A percentile compares a stretch with the other conserved stretches of the same genome.
These are phyloP conservation scores for Wallemia hederae DNA, from an alignment of 1,284 basidiomycete species.

Conservation along the genomic window DNA sequence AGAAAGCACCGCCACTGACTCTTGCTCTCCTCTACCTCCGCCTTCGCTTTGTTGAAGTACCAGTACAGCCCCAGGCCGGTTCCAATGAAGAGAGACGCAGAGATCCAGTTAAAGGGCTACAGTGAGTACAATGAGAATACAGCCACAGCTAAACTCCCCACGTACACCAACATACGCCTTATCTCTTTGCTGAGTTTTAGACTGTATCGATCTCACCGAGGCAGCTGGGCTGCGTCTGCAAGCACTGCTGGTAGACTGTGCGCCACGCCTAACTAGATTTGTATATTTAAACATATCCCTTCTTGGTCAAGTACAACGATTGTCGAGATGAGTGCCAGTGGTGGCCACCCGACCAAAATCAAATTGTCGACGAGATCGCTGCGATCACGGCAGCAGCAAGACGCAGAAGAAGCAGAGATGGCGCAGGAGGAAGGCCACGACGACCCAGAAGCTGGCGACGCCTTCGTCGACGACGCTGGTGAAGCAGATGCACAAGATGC, in stretches of 20 bases:
- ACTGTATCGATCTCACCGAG: background rate
- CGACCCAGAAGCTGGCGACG: background rate
- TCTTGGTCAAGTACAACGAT: background rate
- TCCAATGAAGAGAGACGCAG: conserved; percentile 49
- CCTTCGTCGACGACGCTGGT: background rate
- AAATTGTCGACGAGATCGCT: background rate
- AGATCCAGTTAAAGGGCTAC: conserved; percentile 62
- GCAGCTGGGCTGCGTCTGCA: background rate
- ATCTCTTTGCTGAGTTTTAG: background rate
- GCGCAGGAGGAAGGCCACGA: background rate
- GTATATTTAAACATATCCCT: background rate
- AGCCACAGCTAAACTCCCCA: background rate
- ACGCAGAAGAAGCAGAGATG: background rate
- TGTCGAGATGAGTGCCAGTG: background rate
- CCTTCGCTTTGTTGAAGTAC: conserved; percentile 74
- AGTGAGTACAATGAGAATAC: background rate
- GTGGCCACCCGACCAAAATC: background rate
- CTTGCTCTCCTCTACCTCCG: conserved; percentile 38
- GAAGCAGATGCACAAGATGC: too few relatives aligned
- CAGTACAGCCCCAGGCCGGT: conserved; percentile 55
- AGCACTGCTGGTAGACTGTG: background rate
- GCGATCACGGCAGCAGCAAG: background rate
- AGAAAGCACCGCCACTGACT: conserved; percentile 25
- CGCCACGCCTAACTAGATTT: background rate
- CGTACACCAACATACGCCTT: background rate